These are phyloP conservation scores for Acacia concinna DNA, from an alignment of 331 rosid genomes.

Conservation along the genomic window DNA sequence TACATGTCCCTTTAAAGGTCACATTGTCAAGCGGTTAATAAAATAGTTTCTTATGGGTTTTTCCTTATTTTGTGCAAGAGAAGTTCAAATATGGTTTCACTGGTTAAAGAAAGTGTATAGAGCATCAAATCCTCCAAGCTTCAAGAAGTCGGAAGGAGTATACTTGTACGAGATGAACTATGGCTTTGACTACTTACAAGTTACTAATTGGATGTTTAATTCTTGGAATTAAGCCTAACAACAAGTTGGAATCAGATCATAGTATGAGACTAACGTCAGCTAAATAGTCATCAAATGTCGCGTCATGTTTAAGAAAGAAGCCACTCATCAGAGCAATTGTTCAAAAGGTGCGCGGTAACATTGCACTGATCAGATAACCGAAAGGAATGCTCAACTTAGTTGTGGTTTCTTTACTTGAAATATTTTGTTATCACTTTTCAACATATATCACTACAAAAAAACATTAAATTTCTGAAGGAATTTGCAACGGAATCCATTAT, in stretches of 20 bases:
- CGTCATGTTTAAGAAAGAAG: conserved; percentile 87
- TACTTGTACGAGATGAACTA: neutral
- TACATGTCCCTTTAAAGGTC: too few species aligned
- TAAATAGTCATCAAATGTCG: conserved; percentile 78
- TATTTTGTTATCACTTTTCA: too few species aligned
- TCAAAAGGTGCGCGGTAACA: conserved; percentile 83
- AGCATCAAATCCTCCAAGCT: neutral
- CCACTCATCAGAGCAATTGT: conserved; percentile 89
- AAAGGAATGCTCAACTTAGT: conserved; percentile 77
- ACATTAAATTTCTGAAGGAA: too few species aligned
- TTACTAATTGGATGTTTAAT: neutral
- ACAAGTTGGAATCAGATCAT: conserved; percentile 12
- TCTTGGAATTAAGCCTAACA: neutral
- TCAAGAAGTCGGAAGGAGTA: neutral
- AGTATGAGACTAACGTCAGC: conserved; percentile 47
- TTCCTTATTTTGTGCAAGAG: too few species aligned
- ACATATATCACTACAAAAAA: too few species aligned
- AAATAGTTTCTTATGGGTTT: too few species aligned
- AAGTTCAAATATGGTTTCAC: neutral
- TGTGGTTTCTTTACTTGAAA: too few species aligned
- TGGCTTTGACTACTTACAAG: neutral
- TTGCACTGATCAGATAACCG: conserved; percentile 77
- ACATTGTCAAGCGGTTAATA: too few species aligned
- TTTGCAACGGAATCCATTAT: too few species aligned
- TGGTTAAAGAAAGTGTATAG: neutral